Conservation (phyloP, 352 stramenopile species). For the Pythium phragmiticola region DNA sequence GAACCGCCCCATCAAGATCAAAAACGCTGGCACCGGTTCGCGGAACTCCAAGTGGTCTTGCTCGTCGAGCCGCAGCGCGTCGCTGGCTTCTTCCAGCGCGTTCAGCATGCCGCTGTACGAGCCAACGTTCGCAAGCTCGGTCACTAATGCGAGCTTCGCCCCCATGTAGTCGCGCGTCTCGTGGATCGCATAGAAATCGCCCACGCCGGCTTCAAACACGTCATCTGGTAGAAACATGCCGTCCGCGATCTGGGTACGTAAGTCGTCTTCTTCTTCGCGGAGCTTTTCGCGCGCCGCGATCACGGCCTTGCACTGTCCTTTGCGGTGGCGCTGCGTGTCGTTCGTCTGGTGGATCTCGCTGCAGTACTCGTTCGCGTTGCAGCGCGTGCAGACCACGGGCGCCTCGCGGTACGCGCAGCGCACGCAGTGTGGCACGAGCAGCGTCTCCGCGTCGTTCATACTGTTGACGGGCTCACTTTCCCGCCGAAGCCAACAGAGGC, state of each 20-base stretch:
- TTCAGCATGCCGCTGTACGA: not conserved
- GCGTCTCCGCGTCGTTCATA: not conserved
- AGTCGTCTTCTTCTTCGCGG: constrained; percentile 8
- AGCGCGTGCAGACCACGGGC: constrained; percentile 6
- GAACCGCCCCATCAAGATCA: constrained; percentile 7
- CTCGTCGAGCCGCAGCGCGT: constrained; percentile 16
- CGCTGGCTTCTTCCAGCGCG: constrained; percentile 11
- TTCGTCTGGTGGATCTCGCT: constrained; percentile 11
- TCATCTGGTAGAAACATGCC: constrained; percentile 7
- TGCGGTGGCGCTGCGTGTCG: constrained; percentile 17
- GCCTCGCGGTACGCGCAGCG: constrained; percentile 8
- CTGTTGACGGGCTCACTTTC: not conserved
- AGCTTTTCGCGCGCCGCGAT: constrained; percentile 7
- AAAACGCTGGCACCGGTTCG: constrained; percentile 6
- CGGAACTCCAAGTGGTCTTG: constrained; percentile 12
- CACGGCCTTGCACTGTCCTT: constrained; percentile 4
- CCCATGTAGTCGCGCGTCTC: constrained; percentile 23
- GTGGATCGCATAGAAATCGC: constrained; percentile 20
- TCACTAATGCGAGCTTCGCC: constrained; percentile 19
- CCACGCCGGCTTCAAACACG: constrained; percentile 17
- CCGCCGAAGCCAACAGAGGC: not conserved
- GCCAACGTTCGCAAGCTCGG: not conserved
- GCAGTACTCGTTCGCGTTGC: constrained; percentile 10
- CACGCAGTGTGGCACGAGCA: constrained; percentile 12
- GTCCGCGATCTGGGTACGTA: constrained; percentile 1